Evolutionary conservation across 2,329 filamentous ascomycete genomes (phyloP), one percentile per base, ranked within the genome.

Genomic region (Claviceps sp.): DNA sequence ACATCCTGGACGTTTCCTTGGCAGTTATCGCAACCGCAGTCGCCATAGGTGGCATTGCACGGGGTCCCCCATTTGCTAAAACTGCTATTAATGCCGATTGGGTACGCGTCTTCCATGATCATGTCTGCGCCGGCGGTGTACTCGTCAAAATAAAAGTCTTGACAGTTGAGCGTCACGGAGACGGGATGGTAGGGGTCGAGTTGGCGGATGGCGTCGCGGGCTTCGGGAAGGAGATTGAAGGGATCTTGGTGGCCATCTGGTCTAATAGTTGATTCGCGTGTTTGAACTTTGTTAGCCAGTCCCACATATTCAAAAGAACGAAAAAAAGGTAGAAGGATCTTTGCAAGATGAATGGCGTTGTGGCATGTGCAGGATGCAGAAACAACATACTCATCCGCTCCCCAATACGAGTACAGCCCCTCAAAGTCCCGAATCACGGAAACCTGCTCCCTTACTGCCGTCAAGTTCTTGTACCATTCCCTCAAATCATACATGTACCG

Each of bases 1-100:
- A 82, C 73, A 58, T 83, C 79, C 20, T 69, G 66, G 17, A 81
- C 67, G n/a, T 60, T 61, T 49, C 75, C 77, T 2, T 62, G 56
- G 61, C 80, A 83, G 62, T 78, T 74, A 59, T 83, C 80, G 62
- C 80, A 83, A 8, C 79, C 80, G 64, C 79, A 82, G 64, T 78
- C 75, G 55, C 79, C 79, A 50, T 80, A 76, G 0, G 79, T 82
- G 3, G 64, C 54, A 62, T 82, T 83, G 61, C 76, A 80, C 0
- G 64, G 62, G 0, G 79, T 83, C 53, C 71, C 68, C 70, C 77
- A 83, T 43, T 72, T 72, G 8, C 72, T 77, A 56, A 68, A 78
- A 2, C 69, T 75, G 4, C 71, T 64, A 63, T 81, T 79, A 56
- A 76, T 74, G 34, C 71, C 76, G 54, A 83, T 71, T 0, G 79